Conservation (phyloP, 23 red algal genomes). For the Pyropia haitanensis region DNA sequence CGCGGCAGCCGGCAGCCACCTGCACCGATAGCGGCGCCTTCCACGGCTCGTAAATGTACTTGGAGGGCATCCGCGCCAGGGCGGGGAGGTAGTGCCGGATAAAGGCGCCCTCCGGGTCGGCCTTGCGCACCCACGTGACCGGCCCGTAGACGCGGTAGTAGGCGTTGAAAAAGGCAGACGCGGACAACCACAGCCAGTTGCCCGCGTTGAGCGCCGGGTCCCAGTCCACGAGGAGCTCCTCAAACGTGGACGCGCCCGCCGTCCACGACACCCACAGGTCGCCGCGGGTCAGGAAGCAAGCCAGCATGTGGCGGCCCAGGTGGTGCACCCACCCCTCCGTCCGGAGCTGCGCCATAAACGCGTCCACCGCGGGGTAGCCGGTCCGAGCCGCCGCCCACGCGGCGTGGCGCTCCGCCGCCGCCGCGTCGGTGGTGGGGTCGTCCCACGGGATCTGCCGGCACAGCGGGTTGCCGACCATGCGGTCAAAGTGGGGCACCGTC, state of each 20-base stretch:
- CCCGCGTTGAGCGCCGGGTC: conserved; percentile 82
- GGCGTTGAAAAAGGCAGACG: conserved; percentile 82
- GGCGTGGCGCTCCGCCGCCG: conserved; percentile 10
- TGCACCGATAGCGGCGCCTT: conserved; percentile 60
- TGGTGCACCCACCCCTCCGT: conserved; percentile 91
- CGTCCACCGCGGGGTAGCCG: conserved; percentile 93
- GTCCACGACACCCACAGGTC: conserved; percentile 98
- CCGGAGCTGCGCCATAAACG: conserved; percentile 84
- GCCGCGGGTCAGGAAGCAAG: conserved; percentile 93
- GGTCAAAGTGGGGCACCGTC: conserved; percentile 51
- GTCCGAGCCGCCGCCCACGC: conserved; percentile 75
- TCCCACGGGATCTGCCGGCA: conserved; percentile 86
- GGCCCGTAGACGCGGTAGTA: conserved; percentile 97
- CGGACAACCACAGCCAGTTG: conserved; percentile 99
- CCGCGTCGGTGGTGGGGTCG: conserved; percentile 7
- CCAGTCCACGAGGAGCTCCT: conserved; percentile 71
- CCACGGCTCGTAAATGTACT: conserved; percentile 95
- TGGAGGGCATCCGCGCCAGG: conserved; percentile 59
- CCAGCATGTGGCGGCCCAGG: conserved; percentile 83
- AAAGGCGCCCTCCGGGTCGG: conserved; percentile 56
- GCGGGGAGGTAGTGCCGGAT: conserved; percentile 86
- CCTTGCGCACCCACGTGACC: conserved; percentile 64
- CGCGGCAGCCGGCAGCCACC: conserved; percentile 46
- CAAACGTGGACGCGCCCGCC: conserved; percentile 63
- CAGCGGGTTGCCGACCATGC: conserved; percentile 77